Evolutionary conservation across 352 stramenopile species (phyloP).

Genomic region (Elongisporangium senticosum): DNA sequence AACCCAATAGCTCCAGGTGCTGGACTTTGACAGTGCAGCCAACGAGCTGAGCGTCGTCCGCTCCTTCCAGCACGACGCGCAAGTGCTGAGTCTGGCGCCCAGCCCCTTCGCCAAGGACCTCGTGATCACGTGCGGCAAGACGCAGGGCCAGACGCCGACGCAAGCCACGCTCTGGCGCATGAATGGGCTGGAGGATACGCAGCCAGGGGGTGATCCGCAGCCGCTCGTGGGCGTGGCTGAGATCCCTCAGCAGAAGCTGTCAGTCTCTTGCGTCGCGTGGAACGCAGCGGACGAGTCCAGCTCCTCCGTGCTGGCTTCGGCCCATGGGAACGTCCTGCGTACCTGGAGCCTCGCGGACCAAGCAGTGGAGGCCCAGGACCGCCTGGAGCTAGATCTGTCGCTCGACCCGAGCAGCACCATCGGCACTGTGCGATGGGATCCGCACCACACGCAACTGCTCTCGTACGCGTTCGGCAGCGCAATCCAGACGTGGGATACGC

Average conservation of each 20-base stretch:
- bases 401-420: constrained; percentile 23
- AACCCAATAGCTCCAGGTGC: constrained; percentile 37
- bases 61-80: constrained; percentile 36
- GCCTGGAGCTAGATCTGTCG: constrained; percentile 47
- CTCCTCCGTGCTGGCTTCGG: constrained; percentile 23
- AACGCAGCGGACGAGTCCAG: constrained; percentile 16
- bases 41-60: constrained; percentile 33
- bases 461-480: constrained; percentile 53
- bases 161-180: constrained; percentile 52
- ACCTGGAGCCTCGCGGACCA: constrained; percentile 48
- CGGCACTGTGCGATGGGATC: constrained; percentile 67
- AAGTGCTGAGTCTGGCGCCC: constrained; percentile 44
- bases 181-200: constrained; percentile 10
- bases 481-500: constrained; percentile 76
- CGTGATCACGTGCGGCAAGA: constrained; percentile 51
- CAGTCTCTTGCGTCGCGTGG: constrained; percentile 49
- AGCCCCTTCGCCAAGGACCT: constrained; percentile 44
- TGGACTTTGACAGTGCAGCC: constrained; percentile 43
- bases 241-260: constrained; percentile 38
- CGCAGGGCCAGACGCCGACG: constrained; percentile 15
- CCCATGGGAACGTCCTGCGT: constrained; percentile 37
- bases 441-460: constrained; percentile 66
- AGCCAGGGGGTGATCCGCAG: constrained; percentile 11
- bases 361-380: constrained; percentile 27
- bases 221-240: constrained; percentile 26